phyloP scores from a whole-genome alignment of 1,284 basidiomycete species.

The Laetiporus sulphureus region DNA sequence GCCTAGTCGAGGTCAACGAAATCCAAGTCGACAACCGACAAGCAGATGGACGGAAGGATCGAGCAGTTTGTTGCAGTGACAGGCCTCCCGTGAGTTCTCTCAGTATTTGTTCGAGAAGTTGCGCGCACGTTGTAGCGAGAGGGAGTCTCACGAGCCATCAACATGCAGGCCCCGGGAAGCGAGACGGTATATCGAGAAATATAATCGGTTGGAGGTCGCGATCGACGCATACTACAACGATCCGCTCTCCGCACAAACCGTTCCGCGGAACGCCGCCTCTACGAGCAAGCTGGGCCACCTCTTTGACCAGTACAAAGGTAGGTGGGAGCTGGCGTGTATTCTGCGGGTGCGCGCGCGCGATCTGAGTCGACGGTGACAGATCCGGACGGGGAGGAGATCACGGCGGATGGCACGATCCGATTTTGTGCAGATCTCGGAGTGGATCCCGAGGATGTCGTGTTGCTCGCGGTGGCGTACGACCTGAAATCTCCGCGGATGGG shows the following conservation, averaged over 20 bases:
- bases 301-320: constrained; percentile 81
- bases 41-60: no score
- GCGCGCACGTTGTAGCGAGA: no score
- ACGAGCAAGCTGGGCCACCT: constrained; percentile 54
- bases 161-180: constrained; percentile 60
- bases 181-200: constrained; percentile 63
- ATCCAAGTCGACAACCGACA: no score
- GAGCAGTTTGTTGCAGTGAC: no score
- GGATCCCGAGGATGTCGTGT: constrained; percentile 70
- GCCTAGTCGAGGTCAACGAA: no score
- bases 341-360: no score
- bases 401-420: constrained; percentile 68
- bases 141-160: no score
- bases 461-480: constrained; percentile 73
- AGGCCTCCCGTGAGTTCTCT: no score
- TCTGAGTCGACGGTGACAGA: constrained; percentile 35
- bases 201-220: constrained; percentile 67
- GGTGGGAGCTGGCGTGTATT: constrained; percentile 18
- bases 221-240: constrained; percentile 72
- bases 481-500: constrained; percentile 71
- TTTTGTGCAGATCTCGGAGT: constrained; percentile 64
- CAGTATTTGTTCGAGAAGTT: no score
- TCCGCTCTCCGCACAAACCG: constrained; percentile 8
- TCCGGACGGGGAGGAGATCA: constrained; percentile 47
- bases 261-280: constrained; percentile 33